Base-by-base conservation (phyloP, 768 basidiomycete species). In the Plicaturopsis crispa region DNA sequence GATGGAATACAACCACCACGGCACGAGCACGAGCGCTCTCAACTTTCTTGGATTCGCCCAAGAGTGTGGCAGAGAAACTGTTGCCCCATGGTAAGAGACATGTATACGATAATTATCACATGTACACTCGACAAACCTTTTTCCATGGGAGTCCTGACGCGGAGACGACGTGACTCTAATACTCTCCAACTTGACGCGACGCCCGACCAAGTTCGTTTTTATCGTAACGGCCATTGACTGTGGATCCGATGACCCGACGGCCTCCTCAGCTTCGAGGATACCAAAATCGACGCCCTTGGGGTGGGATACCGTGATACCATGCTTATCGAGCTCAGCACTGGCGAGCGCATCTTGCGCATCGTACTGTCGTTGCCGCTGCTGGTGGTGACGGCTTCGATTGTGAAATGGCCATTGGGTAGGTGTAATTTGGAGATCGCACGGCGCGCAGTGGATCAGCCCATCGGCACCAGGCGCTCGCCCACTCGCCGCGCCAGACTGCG, bases 301-400 rank as follows among this genome's bases (percentile, higher is more conserved):
- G 37, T 48, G 47, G 26, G 26, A 28, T 8, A 28, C 26, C 14
- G 8, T 28, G 26, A 28, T 14, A 14, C 26, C 26, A 28, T 28
- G 8, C 14, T 28, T 28, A 14, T 28, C 26, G 26, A 8, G 10
- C 14, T 8, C 26, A 8, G 26, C 14, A 14, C 26, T 8, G 14
- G 26, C 26, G 14, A 28, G 26, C 8, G 26, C 26, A 28, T 8
- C 8, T 14, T 14, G 26, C 26, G 26, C 14, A 8, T 8, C 26
- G 10, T 8, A 8, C 10, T 8, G 26, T 8, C 26, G 26, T 28
- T 28, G 26, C 14, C 10, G 8, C 26, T 8, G 14, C 26, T 8
- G 14, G 14, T 28, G 26, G 10, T 28, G 10, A 8, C 10, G 26
- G 14, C 14, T 8, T 8, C 14, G 8, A 8, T 8, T 8, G 14